Base-by-base conservation (phyloP, 169 alveolate species). In the Cryptosporidium meleagridis region DNA sequence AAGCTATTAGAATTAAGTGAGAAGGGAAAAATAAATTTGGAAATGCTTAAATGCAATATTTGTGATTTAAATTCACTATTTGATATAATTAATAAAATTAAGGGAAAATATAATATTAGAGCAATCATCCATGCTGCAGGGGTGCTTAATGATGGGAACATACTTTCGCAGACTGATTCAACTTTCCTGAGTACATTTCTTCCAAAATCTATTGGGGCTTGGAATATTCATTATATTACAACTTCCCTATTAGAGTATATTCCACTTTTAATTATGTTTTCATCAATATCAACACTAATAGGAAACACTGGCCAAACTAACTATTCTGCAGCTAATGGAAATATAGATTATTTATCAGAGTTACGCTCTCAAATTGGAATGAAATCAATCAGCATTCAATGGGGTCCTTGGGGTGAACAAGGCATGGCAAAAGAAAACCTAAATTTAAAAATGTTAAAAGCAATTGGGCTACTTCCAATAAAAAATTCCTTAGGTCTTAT, bases 361-460 rank as follows among this genome's bases (percentile, higher is more conserved):
- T 84, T 86, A 72, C 91, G 96, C 52, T 84, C 92, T 75, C 69
- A 70, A 8, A 31, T 51, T 31, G 94, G 94, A 14, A 67, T 94
- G 44, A 68, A 91, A 21, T 91, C 93, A 18, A 92, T 85, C 72
- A 87, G 93, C 61, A 85, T 93, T 68, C 95, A 93, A 70, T 93
- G 95, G 95, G 95, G 95, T 2, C 95, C 95, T 44, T 93, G 95
- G 95, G 71, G 51, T 35, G 91, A 92, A 39, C 80, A 84, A 23
- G 94, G 94, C 29, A 92, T 92, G 94, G 94, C 94, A n/a, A 73
- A 37, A 85, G 55, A 58, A 55, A 44, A 62, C 41, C 0, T 80
- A 37, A 65, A 80, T 41, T 29, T 21, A 8, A 45, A 18, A 12
- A 12, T 59, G 44, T 59, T 80, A 44, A 51, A 59, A 62, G 26